Percentiles rank a stretch among this genome's conserved stretches.
These are phyloP conservation scores for Mortierella sp. DNA, from an alignment of 371 early-diverging fungal genomes.

Conservation along the genomic window DNA sequence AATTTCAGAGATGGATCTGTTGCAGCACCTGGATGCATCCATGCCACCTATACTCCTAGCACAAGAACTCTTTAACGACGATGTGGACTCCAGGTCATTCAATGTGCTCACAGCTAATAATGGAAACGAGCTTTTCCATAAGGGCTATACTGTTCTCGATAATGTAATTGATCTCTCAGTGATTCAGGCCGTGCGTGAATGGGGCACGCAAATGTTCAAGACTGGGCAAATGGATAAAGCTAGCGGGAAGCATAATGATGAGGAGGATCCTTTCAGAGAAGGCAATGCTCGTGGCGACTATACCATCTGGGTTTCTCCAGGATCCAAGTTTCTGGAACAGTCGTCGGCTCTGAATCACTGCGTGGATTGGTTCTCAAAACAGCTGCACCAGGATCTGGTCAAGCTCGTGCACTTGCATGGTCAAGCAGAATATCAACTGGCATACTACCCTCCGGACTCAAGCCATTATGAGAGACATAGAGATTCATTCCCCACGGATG, in stretches of 20 bases:
- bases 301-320: slow-evolving; percentile 66
- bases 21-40: slow-evolving; percentile 64
- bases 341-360: slow-evolving; percentile 44
- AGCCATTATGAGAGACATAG: slow-evolving; percentile 74
- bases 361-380: slow-evolving; percentile 53
- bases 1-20: slow-evolving; percentile 67
- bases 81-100: slow-evolving; percentile 59
- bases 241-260: slow-evolving; percentile 50
- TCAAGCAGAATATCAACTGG: slow-evolving; percentile 70
- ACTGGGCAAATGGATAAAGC: slow-evolving; percentile 54
- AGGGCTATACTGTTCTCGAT: slow-evolving; percentile 68
- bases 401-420: slow-evolving; percentile 63
- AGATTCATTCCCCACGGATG: slow-evolving; percentile 73
- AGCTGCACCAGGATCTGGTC: slow-evolving; percentile 63
- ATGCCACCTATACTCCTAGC: slow-evolving; percentile 63
- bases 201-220: slow-evolving; percentile 51
- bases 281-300: slow-evolving; percentile 71
- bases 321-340: slow-evolving; percentile 56
- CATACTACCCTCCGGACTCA: slow-evolving; percentile 70
- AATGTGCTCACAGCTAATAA: slow-evolving; percentile 49
- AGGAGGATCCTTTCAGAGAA: slow-evolving; percentile 72
- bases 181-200: slow-evolving; percentile 52
- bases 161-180: slow-evolving; percentile 59
- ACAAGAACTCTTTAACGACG: slow-evolving; percentile 64
- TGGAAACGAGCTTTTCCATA: slow-evolving; percentile 64